Evolutionary conservation across 345 rosid species (phyloP), one percentile per base, ranked within the genome.

Genomic region (Moringa oleifera): DNA sequence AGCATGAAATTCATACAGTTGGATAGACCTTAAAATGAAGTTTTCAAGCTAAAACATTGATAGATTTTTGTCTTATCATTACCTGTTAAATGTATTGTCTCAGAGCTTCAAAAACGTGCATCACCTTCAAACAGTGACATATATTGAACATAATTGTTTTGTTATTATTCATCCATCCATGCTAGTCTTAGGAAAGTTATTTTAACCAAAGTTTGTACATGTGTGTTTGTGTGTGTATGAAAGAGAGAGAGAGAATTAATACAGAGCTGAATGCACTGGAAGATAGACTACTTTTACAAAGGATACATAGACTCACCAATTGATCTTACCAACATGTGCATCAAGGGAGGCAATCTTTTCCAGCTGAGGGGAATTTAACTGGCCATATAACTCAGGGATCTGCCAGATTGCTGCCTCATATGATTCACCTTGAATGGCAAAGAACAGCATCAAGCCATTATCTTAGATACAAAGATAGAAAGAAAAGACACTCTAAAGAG

Each of bases 331-430:
- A 73, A 57, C 82, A 72, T 85, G 95, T 22, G 77, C 80, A 85
- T 90, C 95, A 65, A 94, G 99, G 13, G 85, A 83, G 1, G 97
- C 89, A 61, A 86, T 69, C 56, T 73, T 80, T 77, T 88, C 99
- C 81, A 86, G 52, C 46, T 90, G 97, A 61, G 96, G 95, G 1
- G 96, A 90, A 80, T 73, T 90, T 46, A 81, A 50, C 60, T 88
- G 97, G 55, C 97, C 96, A 62, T 90, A 86, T 52, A 94, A 65
- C 86, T 94, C 99, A n/a, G 95, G 99, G 51, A 94, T 90, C 77
- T 80, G 95, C 97, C 97, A 94, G 52, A 88, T 80, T 13, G 96
- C 96, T 15, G 99, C 97, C 71, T 95, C 97, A 53, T 71, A 85
- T 18, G 95, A 78, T 55, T 90, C 97, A 28, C 90, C 95, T 88